Conservation (phyloP, 768 basidiomycete species). For the Phylloporus arenicola region DNA sequence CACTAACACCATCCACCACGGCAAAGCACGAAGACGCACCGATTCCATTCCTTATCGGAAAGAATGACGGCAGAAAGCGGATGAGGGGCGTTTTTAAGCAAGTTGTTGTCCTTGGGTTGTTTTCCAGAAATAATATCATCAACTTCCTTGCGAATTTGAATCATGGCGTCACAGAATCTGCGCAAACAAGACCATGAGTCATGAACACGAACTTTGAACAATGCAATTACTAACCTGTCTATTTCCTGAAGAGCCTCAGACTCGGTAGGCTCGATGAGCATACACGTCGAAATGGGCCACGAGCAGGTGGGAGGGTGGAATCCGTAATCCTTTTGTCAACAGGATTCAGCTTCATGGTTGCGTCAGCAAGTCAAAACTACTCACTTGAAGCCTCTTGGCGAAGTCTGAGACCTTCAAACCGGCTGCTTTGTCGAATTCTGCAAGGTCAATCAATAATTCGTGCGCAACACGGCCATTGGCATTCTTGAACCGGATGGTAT, state of each 20-base stretch:
- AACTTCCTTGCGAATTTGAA: constrained; percentile 88
- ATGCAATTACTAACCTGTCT: constrained; percentile 51
- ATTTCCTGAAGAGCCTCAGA: constrained; percentile 92
- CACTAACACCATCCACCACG: constrained; percentile 5
- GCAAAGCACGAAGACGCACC: constrained; percentile 39
- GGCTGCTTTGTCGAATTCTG: constrained; percentile 87
- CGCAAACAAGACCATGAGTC: neutral
- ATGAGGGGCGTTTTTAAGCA: constrained; percentile 93
- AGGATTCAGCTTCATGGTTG: neutral
- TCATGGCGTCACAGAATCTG: constrained; percentile 98
- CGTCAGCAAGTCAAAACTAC: neutral
- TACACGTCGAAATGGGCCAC: constrained; percentile 96
- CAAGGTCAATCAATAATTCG: constrained; percentile 91
- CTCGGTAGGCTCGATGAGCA: constrained; percentile 97
- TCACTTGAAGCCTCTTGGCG: constrained; percentile 88
- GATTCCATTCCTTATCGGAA: constrained; percentile 82
- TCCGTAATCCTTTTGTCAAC: constrained; percentile 64
- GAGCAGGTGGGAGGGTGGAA: constrained; percentile 98
- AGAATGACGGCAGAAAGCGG: constrained; percentile 66
- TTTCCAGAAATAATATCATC: constrained; percentile 82
- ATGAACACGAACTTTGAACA: neutral
- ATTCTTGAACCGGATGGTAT: constrained; percentile 86
- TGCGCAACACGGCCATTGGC: constrained; percentile 90
- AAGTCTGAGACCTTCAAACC: constrained; percentile 94
- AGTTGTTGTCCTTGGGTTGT: constrained; percentile 87